These are phyloP conservation scores for Lyophyllum semitale DNA, from an alignment of 768 basidiomycete species.

Conservation along the genomic window DNA sequence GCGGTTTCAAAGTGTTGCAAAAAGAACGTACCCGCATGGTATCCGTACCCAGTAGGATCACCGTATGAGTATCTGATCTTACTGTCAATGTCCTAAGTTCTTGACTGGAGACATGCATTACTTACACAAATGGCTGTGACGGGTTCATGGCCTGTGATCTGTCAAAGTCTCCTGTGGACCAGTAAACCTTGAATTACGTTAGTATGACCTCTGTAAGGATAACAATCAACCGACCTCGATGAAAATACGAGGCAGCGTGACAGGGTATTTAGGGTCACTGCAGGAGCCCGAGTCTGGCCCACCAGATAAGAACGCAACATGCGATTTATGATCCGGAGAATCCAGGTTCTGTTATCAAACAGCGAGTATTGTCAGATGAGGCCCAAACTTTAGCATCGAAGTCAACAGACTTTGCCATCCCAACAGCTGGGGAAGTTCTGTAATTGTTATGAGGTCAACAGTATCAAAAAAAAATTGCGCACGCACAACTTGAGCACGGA, in stretches of 20 bases:
- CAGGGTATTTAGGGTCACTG: constrained; percentile 45
- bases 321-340: constrained; percentile 53
- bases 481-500: constrained; percentile 53
- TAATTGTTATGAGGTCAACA: background rate
- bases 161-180: constrained; percentile 34
- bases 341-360: constrained; percentile 39
- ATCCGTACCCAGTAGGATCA: constrained; percentile 65
- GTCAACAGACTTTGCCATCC: constrained; percentile 47
- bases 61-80: constrained; percentile 48
- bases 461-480: background rate
- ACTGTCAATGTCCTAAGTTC: background rate
- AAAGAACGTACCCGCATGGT: constrained; percentile 48
- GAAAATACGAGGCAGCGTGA: constrained; percentile 50
- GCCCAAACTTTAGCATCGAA: background rate
- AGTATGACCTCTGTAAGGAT: constrained; percentile 1
- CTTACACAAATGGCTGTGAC: constrained; percentile 55
- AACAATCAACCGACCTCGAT: constrained; percentile 41
- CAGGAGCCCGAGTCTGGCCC: constrained; percentile 54
- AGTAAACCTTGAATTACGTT: constrained; percentile 41
- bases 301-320: constrained; percentile 46
- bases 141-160: constrained; percentile 47
- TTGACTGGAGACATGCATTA: background rate
- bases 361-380: background rate
- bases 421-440: constrained; percentile 59
- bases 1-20: background rate